These are phyloP conservation scores for Cercospora janseana DNA, from an alignment of 2,329 filamentous ascomycete species.

Conservation along the genomic window DNA sequence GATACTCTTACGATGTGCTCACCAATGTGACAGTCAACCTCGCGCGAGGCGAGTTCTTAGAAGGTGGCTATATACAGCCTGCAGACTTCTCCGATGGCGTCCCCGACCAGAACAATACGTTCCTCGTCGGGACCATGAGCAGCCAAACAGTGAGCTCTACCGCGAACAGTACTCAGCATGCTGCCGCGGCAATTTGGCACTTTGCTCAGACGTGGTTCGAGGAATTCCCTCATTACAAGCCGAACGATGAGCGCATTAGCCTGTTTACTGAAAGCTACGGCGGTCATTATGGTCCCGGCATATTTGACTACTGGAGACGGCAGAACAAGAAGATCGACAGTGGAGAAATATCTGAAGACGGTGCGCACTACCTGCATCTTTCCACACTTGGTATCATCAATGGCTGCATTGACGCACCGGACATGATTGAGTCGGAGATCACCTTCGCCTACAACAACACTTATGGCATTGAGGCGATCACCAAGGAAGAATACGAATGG, in stretches of 20 bases:
- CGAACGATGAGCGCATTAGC: slow-evolving; percentile 55
- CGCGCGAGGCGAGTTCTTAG: background rate
- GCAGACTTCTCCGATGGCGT: slow-evolving; percentile 40
- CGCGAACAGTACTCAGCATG: slow-evolving; percentile 35
- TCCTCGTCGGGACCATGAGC: slow-evolving; percentile 57
- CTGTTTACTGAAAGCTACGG: slow-evolving; percentile 71
- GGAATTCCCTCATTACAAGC: slow-evolving; percentile 37
- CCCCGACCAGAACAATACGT: slow-evolving; percentile 34
- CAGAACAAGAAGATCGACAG: slow-evolving; percentile 57
- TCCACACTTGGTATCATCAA: slow-evolving; percentile 59
- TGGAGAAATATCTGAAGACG: slow-evolving; percentile 44
- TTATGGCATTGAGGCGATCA: slow-evolving; percentile 56
- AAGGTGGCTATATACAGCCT: slow-evolving; percentile 10
- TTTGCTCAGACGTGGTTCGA: slow-evolving; percentile 56
- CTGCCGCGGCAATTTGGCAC: slow-evolving; percentile 57
- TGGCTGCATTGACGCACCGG: slow-evolving; percentile 54
- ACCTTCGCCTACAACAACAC: slow-evolving; percentile 56
- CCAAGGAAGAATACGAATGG: slow-evolving; percentile 42
- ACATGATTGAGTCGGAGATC: slow-evolving; percentile 41
- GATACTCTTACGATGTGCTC: slow-evolving; percentile 29
- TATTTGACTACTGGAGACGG: slow-evolving; percentile 58
- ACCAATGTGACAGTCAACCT: slow-evolving; percentile 38
- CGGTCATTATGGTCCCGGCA: slow-evolving; percentile 51
- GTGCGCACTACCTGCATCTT: slow-evolving; percentile 41
- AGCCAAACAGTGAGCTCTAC: slow-evolving; percentile 46